Evolutionary conservation across 2,329 filamentous ascomycete genomes (phyloP).

Genomic region (Scolecobasidium constrictum): DNA sequence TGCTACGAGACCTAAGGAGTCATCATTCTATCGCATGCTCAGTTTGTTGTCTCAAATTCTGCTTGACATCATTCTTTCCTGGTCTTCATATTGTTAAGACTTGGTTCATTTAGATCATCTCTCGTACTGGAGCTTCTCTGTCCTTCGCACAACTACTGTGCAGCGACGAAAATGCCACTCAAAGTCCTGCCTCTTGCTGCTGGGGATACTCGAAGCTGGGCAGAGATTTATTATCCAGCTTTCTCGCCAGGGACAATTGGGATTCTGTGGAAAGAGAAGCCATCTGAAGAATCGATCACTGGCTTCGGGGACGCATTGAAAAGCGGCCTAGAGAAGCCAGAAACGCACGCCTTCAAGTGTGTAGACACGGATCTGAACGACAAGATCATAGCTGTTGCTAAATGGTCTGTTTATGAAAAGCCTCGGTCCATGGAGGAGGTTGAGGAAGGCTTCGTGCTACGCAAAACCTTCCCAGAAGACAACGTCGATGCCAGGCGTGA

Average conservation of each 20-base stretch:
- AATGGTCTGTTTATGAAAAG: slow-evolving; percentile 24
- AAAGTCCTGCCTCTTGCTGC: slow-evolving; percentile 20
- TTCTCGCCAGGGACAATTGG: slow-evolving; percentile 13
- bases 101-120: no score
- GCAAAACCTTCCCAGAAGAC: slow-evolving; percentile 17
- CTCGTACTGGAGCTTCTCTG: no score
- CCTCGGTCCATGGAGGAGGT: slow-evolving; percentile 22
- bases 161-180: no score
- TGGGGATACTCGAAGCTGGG: slow-evolving; percentile 20
- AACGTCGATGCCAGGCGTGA: slow-evolving; percentile 16
- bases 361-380: slow-evolving; percentile 21
- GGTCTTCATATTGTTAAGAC: no score
- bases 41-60: no score
- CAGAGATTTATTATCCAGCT: slow-evolving; percentile 18
- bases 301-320: slow-evolving; percentile 5
- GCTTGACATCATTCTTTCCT: no score
- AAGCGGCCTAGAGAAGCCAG: neutral
- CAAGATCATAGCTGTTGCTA: slow-evolving; percentile 23
- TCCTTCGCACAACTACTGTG: no score
- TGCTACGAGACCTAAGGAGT: no score
- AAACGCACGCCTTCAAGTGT: slow-evolving; percentile 12
- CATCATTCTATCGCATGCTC: no score
- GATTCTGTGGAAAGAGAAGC: slow-evolving; percentile 17
- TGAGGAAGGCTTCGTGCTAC: slow-evolving; percentile 17
- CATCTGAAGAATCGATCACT: slow-evolving; percentile 9